Evolutionary conservation across 2,329 filamentous ascomycete genomes (phyloP).

Genomic region (Ascomycota sp.): DNA sequence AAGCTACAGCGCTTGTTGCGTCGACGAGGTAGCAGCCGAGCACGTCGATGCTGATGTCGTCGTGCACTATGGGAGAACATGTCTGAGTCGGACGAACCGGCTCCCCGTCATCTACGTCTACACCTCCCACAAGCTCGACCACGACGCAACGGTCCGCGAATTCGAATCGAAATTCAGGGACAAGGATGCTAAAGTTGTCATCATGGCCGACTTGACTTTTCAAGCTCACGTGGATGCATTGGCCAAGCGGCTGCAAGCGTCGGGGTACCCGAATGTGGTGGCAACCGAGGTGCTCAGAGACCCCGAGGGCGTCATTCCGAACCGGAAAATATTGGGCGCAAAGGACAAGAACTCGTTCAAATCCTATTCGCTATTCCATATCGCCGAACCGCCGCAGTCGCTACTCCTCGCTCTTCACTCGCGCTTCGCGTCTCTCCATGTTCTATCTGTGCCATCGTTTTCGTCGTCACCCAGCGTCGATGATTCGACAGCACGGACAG

Average conservation of each 20-base stretch:
- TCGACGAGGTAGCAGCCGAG: slow-evolving; percentile 90
- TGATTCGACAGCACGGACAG: slow-evolving; percentile 22
- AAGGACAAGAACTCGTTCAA: slow-evolving; percentile 27
- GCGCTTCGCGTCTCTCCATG: slow-evolving; percentile 57
- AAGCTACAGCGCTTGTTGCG: slow-evolving; percentile 90
- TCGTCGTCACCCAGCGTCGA: slow-evolving; percentile 25
- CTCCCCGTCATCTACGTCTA: slow-evolving; percentile 84
- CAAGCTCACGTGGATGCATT: slow-evolving; percentile 50
- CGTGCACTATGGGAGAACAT: slow-evolving; percentile 84
- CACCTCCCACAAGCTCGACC: slow-evolving; percentile 50
- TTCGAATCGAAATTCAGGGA: slow-evolving; percentile 60
- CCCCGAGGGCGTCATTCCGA: slow-evolving; percentile 64
- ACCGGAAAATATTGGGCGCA: slow-evolving; percentile 43
- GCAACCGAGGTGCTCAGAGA: slow-evolving; percentile 56
- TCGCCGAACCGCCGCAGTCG: slow-evolving; percentile 60
- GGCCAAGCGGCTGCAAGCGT: slow-evolving; percentile 26
- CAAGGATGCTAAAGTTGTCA: slow-evolving; percentile 52
- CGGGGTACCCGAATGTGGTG: slow-evolving; percentile 51
- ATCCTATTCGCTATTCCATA: slow-evolving; percentile 63
- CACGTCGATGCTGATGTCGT: slow-evolving; percentile 81
- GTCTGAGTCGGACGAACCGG: slow-evolving; percentile 72
- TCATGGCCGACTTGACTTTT: slow-evolving; percentile 85
- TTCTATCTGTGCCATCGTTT: slow-evolving; percentile 45
- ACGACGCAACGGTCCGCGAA: slow-evolving; percentile 30
- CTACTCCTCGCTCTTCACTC: slow-evolving; percentile 76